phyloP scores from a whole-genome alignment of 805 yeast species.

The Teunomyces aglyptinius region DNA sequence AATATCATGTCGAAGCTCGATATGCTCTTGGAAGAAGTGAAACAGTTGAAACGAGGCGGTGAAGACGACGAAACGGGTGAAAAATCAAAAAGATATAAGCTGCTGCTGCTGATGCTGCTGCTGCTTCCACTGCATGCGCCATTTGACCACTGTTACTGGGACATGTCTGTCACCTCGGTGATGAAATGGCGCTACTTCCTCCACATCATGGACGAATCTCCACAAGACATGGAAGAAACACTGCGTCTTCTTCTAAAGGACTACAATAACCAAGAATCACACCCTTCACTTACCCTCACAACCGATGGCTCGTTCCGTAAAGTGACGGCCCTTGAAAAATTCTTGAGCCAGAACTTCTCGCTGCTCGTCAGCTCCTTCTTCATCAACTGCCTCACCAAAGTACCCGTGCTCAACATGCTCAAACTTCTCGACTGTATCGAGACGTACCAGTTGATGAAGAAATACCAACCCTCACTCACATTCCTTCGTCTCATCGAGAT shows the following conservation, averaged over 20 bases:
- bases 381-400: constrained; percentile 30
- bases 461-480: constrained; percentile 18
- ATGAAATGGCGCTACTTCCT: constrained; percentile 29
- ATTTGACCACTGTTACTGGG: constrained; percentile 26
- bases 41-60: constrained; percentile 12
- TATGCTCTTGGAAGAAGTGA: constrained; percentile 24
- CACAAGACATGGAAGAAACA: constrained; percentile 10
- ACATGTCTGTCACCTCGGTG: constrained; percentile 31
- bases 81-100: not conserved
- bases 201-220: constrained; percentile 10
- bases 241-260: constrained; percentile 11
- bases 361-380: constrained; percentile 27
- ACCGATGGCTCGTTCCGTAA: constrained; percentile 14
- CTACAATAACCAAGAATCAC: constrained; percentile 9
- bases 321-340: constrained; percentile 16
- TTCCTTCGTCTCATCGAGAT: constrained; percentile 16
- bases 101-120: too few species aligned
- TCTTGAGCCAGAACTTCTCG: constrained; percentile 16
- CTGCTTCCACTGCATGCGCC: too few species aligned
- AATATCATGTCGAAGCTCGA: constrained; percentile 30
- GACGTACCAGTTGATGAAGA: constrained; percentile 19
- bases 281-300: constrained; percentile 2
- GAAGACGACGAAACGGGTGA: not conserved
- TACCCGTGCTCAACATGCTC: constrained; percentile 30
- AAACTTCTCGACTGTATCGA: constrained; percentile 30